phyloP scores from a whole-genome alignment of 2,329 filamentous ascomycete species.

The Aspergillus ruber region DNA sequence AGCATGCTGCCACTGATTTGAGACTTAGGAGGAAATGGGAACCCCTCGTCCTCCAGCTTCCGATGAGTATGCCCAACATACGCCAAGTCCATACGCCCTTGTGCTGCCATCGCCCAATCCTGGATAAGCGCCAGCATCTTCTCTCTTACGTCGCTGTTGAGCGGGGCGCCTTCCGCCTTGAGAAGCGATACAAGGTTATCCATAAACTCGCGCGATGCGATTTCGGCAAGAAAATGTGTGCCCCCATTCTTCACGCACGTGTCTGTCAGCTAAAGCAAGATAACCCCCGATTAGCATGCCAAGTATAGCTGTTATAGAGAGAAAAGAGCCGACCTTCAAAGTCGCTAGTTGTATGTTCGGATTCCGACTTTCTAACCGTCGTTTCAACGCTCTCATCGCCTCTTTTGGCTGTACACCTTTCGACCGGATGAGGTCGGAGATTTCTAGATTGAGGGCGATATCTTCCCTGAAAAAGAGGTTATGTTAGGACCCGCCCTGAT shows the following conservation, averaged over 20 bases:
- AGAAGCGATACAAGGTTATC: constrained; percentile 90
- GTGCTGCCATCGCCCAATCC: constrained; percentile 82
- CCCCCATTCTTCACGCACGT: constrained; percentile 99
- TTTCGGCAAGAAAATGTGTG: constrained; percentile 87
- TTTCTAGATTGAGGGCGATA: constrained; percentile 94
- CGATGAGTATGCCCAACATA: constrained; percentile 89
- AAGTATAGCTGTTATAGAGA: neutral
- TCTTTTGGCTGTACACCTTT: constrained; percentile 97
- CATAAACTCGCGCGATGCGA: constrained; percentile 96
- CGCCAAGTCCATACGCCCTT: constrained; percentile 71
- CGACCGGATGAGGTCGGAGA: constrained; percentile 93
- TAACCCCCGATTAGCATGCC: constrained; percentile 11
- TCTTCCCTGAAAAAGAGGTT: constrained; percentile 61
- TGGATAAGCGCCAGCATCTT: constrained; percentile 95
- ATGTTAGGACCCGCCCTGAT: constrained; percentile 6
- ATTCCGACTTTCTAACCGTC: constrained; percentile 92
- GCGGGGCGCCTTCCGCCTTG: constrained; percentile 66
- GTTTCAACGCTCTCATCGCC: constrained; percentile 93
- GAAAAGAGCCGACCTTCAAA: constrained; percentile 61
- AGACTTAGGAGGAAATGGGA: constrained; percentile 78
- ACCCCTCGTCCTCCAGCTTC: constrained; percentile 75
- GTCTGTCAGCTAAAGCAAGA: constrained; percentile 67
- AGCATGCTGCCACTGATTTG: constrained; percentile 95
- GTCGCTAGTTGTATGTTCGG: constrained; percentile 93
- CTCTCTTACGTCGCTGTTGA: constrained; percentile 77